A percentile compares a stretch with the other conserved stretches of the same genome.
These are phyloP conservation scores for Botryotinia globosa DNA, from an alignment of 2,329 filamentous ascomycete species.

Conservation along the genomic window DNA sequence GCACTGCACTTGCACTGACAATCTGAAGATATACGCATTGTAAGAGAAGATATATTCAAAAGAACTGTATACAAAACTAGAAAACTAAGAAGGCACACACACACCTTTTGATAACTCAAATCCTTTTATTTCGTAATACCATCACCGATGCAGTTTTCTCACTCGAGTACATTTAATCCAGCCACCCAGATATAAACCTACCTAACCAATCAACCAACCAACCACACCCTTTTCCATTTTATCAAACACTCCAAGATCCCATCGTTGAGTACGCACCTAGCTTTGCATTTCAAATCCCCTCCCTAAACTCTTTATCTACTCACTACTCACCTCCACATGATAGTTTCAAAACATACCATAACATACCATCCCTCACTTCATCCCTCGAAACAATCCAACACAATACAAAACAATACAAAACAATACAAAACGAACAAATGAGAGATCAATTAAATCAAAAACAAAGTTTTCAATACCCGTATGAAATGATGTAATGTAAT, in stretches of 20 bases:
- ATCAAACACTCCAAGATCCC: neutral
- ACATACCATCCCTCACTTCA: too few relatives aligned
- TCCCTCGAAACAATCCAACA: too few relatives aligned
- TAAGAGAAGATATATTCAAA: neutral
- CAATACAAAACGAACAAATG: too few relatives aligned
- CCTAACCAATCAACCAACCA: neutral
- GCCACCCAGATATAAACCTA: too few relatives aligned
- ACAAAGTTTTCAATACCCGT: too few relatives aligned
- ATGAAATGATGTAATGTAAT: neutral
- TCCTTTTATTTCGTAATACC: too few relatives aligned
- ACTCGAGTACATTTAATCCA: too few relatives aligned
- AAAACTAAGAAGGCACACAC: neutral
- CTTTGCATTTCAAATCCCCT: too few relatives aligned
- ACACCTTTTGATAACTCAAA: neutral
- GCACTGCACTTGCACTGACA: neutral
- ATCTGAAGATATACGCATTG: neutral
- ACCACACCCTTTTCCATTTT: neutral
- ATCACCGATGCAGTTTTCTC: too few relatives aligned
- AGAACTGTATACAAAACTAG: accelerated
- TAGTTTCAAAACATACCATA: too few relatives aligned
- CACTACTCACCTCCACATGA: too few relatives aligned
- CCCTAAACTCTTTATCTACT: neutral
- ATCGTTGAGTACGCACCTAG: neutral
- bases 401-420: too few relatives aligned
- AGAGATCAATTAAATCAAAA: neutral